Evolutionary conservation across 2,329 filamentous ascomycete genomes (phyloP).

Genomic region (Ophiostoma himal-ulmi): DNA sequence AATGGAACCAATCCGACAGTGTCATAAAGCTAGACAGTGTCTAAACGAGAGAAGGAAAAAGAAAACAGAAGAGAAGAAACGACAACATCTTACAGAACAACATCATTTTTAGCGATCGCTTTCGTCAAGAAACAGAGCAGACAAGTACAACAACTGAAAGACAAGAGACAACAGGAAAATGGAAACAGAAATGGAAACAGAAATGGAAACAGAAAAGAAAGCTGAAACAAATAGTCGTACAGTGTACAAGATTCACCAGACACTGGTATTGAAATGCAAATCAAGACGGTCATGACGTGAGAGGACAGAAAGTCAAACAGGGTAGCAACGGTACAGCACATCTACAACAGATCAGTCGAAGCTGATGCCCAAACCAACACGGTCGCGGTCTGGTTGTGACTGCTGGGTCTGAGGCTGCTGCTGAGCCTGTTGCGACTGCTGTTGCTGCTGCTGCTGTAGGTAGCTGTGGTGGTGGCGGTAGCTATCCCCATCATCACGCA

Average conservation of each 20-base stretch:
- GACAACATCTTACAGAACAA: not conserved
- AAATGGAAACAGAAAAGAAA: not conserved
- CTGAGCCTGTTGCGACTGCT: not conserved
- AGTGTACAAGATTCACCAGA: not conserved
- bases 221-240: not conserved
- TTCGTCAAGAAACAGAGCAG: not conserved
- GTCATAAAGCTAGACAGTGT: not conserved
- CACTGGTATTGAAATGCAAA: not conserved
- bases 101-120: not conserved
- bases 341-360: slow-evolving; percentile 33
- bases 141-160: slow-evolving; percentile 7
- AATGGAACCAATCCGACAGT: not conserved
- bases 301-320: not conserved
- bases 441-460: slow-evolving; percentile 18
- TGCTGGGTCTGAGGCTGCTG: not conserved
- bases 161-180: not conserved
- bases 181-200: not conserved
- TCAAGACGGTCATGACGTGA: not conserved
- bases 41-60: slow-evolving; percentile 7
- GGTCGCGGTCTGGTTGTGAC: slow-evolving; percentile 26
- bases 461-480: slow-evolving; percentile 23
- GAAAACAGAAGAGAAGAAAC: slow-evolving; percentile 13
- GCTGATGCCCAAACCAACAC: slow-evolving; percentile 50
- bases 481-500: slow-evolving; percentile 34
- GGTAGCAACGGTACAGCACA: not conserved